phyloP scores from a whole-genome alignment of 352 stramenopile genomes.

The Pythium oligandrum region DNA sequence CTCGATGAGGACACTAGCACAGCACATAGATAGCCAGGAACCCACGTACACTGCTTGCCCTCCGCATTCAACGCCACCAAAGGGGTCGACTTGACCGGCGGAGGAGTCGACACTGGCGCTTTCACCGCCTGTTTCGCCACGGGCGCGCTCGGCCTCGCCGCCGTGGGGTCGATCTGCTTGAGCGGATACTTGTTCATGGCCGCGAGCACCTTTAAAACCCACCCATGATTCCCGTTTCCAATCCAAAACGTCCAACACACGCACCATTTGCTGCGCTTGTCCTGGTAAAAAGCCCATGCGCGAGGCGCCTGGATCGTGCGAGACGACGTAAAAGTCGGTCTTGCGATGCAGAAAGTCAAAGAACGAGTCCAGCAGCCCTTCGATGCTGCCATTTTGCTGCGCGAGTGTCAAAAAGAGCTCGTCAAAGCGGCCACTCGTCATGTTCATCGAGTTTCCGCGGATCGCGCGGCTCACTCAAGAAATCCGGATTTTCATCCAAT shows the following conservation, averaged over 20 bases:
- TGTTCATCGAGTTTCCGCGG: not conserved
- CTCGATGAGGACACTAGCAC: not conserved
- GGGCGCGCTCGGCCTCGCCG: slow-evolving; percentile 1
- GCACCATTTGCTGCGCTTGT: slow-evolving; percentile 51
- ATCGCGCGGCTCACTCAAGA: too few relatives aligned
- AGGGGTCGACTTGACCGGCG: slow-evolving; percentile 13
- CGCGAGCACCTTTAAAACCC: slow-evolving; percentile 31
- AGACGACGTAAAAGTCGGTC: slow-evolving; percentile 95
- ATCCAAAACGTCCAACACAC: not conserved
- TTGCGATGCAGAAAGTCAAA: slow-evolving; percentile 97
- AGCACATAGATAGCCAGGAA: not conserved
- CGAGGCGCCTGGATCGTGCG: slow-evolving; percentile 33
- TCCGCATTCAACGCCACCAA: slow-evolving; percentile 26
- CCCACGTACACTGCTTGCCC: slow-evolving; percentile 63
- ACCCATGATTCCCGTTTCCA: not conserved
- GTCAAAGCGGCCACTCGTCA: slow-evolving; percentile 20
- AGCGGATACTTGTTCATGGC: slow-evolving; percentile 69
- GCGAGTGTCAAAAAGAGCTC: slow-evolving; percentile 93
- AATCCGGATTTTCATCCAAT: not conserved
- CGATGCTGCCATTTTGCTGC: slow-evolving; percentile 92
- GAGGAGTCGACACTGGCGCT: not conserved
- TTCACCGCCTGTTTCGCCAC: not conserved
- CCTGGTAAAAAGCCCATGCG: slow-evolving; percentile 66
- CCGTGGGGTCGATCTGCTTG: slow-evolving; percentile 35
- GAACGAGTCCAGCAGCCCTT: slow-evolving; percentile 95